Conservation (phyloP, 305 asterid species). For the Solanum hybrid region DNA sequence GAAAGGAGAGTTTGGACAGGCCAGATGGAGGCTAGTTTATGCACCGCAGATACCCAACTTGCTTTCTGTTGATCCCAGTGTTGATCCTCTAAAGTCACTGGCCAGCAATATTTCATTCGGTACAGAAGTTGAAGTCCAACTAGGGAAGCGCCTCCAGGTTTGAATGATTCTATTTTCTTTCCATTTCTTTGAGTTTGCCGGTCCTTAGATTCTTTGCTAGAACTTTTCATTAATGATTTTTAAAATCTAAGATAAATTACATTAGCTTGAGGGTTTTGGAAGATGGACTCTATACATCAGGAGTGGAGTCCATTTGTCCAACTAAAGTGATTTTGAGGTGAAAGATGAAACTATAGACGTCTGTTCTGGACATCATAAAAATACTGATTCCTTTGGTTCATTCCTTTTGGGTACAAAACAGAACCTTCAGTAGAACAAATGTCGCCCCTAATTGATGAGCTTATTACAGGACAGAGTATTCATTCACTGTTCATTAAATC, state of each 20-base stretch:
- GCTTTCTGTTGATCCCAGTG: slow-evolving; percentile 90
- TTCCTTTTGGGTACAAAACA: not conserved
- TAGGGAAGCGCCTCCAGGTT: slow-evolving; percentile 99
- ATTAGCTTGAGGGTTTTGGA: not conserved
- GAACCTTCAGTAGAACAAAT: not conserved
- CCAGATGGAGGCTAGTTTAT: slow-evolving; percentile 97
- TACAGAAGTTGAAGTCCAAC: slow-evolving; percentile 96
- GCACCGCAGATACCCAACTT: slow-evolving; percentile 97
- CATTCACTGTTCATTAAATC: not conserved
- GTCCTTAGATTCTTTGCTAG: not conserved
- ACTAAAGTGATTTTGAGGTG: slow-evolving; percentile 3
- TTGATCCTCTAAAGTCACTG: slow-evolving; percentile 89
- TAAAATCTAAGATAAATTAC: not conserved
- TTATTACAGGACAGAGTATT: not conserved
- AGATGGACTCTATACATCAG: not conserved
- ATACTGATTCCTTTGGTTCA: not conserved
- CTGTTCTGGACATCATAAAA: not conserved
- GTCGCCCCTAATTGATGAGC: not conserved
- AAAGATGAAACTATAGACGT: not conserved
- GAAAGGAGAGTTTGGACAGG: slow-evolving; percentile 97
- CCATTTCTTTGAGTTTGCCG: not conserved
- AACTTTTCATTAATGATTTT: not conserved
- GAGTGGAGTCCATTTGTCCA: not conserved
- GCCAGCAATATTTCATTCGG: slow-evolving; percentile 98
- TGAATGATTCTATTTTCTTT: slow-evolving; percentile 4